Evolutionary conservation across 192 early-diverging fungal genomes (phyloP).

Genomic region (Backusella macrospora): DNA sequence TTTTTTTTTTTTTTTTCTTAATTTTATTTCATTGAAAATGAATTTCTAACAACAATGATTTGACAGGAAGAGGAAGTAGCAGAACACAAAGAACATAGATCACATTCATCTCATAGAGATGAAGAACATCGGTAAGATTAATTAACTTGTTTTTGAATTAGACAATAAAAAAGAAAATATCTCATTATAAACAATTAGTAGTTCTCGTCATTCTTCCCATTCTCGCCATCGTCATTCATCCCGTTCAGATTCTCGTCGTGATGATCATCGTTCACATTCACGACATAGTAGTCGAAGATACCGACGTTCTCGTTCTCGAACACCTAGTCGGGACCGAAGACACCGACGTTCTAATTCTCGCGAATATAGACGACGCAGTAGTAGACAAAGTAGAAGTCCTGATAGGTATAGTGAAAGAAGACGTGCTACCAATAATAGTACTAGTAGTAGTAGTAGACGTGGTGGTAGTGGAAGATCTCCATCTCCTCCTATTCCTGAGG

Average conservation of each 20-base stretch:
- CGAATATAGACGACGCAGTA: conserved; percentile 44
- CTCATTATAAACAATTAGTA: too few relatives aligned
- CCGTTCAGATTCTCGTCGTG: conserved; percentile 40
- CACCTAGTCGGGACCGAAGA: conserved; percentile 40
- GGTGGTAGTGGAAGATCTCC: conserved; percentile 62
- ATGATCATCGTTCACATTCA: conserved; percentile 46
- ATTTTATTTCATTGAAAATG: too few relatives aligned
- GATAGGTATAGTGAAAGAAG: conserved; percentile 12
- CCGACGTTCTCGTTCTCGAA: conserved; percentile 45
- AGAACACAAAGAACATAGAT: not conserved
- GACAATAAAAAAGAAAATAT: conserved; percentile 18
- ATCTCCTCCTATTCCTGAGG: conserved; percentile 69
- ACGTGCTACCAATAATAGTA: not conserved
- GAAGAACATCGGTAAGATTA: conserved; percentile 19
- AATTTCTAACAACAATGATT: not conserved
- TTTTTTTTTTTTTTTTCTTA: too few relatives aligned
- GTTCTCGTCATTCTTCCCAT: not conserved
- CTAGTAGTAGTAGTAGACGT: conserved; percentile 33
- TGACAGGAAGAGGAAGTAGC: conserved; percentile 17
- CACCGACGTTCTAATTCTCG: conserved; percentile 31
- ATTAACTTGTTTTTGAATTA: not conserved
- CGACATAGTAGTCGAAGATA: conserved; percentile 47
- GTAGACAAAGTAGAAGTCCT: conserved; percentile 31
- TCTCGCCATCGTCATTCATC: conserved; percentile 37
- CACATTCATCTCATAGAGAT: conserved; percentile 16